Conservation (phyloP, 1,284 basidiomycete genomes). For the Clitocybe nebularis region DNA sequence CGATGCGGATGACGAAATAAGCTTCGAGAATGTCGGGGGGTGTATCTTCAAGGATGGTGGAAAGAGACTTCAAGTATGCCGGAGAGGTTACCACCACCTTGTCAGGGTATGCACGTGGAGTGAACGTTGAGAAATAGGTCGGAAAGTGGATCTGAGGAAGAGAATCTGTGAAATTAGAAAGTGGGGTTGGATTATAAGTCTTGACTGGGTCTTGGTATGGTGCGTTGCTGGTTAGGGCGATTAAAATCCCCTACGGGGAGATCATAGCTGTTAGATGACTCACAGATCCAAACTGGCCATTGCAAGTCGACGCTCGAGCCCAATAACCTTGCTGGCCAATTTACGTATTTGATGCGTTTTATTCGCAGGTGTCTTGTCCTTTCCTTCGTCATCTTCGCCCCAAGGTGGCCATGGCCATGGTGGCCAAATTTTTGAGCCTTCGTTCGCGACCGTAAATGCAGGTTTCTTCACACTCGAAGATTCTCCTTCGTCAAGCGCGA, state of each 20-base stretch:
- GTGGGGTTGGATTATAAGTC: constrained; percentile 83
- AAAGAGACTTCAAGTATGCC: constrained; percentile 70
- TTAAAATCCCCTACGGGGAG: constrained; percentile 7
- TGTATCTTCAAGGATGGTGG: constrained; percentile 68
- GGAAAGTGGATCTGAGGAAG: constrained; percentile 81
- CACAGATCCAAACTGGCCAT: constrained; percentile 78
- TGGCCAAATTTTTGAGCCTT: constrained; percentile 64
- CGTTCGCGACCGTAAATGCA: constrained; percentile 26
- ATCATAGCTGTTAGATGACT: constrained; percentile 23
- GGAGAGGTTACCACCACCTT: constrained; percentile 82
- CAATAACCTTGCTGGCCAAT: constrained; percentile 72
- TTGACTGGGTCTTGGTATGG: constrained; percentile 76
- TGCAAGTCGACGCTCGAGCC: constrained; percentile 82
- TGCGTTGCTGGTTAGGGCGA: constrained; percentile 42
- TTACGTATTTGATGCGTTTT: constrained; percentile 49
- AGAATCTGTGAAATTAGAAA: constrained; percentile 67
- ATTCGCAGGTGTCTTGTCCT: constrained; percentile 40
- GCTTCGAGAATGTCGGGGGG: constrained; percentile 75
- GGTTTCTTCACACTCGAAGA: constrained; percentile 12
- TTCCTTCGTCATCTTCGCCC: constrained; percentile 61
- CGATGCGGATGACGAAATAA: constrained; percentile 77
- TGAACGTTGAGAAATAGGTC: constrained; percentile 81
- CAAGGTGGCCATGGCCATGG: constrained; percentile 88
- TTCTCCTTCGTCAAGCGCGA: constrained; percentile 49
- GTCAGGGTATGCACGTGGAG: constrained; percentile 74